Conservation (phyloP, 2,329 filamentous ascomycete genomes). For the Drechslera avenae region DNA sequence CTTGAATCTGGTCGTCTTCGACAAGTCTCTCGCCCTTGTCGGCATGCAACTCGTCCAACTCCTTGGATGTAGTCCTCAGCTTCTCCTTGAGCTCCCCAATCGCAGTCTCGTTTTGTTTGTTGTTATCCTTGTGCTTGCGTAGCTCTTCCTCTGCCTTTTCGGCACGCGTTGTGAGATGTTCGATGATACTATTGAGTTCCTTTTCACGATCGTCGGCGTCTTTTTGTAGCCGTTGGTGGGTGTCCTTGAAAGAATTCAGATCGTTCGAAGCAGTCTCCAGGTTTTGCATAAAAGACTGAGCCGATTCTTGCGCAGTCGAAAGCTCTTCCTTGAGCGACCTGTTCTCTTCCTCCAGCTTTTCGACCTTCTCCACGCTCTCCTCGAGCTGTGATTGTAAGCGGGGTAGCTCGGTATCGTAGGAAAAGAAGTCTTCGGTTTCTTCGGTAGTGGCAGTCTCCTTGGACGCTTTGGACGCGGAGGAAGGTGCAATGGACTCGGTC, state of each 20-base stretch:
- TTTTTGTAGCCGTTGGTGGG: conserved; percentile 51
- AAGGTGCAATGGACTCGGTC: conserved; percentile 33
- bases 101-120: conserved; percentile 52
- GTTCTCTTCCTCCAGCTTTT: conserved; percentile 71
- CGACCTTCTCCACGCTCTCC: conserved; percentile 72
- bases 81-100: conserved; percentile 41
- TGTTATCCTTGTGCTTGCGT: conserved; percentile 47
- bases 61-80: conserved; percentile 49
- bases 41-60: conserved; percentile 55
- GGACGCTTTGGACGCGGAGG: conserved; percentile 32
- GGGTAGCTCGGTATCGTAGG: conserved; percentile 85
- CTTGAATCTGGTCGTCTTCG: conserved; percentile 34
- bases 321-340: conserved; percentile 72
- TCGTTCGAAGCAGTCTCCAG: conserved; percentile 71
- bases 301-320: conserved; percentile 70
- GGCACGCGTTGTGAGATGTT: conserved; percentile 38
- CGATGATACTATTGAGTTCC: conserved; percentile 34
- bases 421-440: conserved; percentile 79
- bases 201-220: conserved; percentile 41
- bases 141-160: conserved; percentile 54
- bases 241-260: conserved; percentile 61
- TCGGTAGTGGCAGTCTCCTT: conserved; percentile 38
- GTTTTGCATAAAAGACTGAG: conserved; percentile 56
- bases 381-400: conserved; percentile 77
- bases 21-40: conserved; percentile 39